These are phyloP conservation scores for Heritiera fomes DNA, from an alignment of 345 rosid genomes.

Conservation along the genomic window DNA sequence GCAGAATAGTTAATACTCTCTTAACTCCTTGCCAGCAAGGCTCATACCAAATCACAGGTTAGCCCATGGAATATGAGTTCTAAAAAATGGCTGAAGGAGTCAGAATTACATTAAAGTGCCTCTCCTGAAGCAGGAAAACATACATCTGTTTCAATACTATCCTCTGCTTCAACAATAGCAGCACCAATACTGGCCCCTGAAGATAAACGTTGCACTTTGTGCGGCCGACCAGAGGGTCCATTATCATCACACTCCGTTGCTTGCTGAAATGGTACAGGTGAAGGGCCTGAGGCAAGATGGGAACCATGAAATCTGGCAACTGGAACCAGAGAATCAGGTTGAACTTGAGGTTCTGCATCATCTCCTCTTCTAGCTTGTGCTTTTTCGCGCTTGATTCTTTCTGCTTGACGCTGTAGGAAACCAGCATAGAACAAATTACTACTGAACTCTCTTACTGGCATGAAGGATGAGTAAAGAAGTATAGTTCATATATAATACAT, in stretches of 20 bases:
- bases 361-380: slow-evolving; percentile 56
- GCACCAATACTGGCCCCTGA: slow-evolving; percentile 66
- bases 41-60: slow-evolving; percentile 42
- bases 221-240: slow-evolving; percentile 35
- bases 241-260: slow-evolving; percentile 32
- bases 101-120: slow-evolving; percentile 53
- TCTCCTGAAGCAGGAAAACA: slow-evolving; percentile 51
- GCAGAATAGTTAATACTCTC: slow-evolving; percentile 11
- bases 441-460: background rate
- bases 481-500: background rate
- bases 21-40: slow-evolving; percentile 53
- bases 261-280: slow-evolving; percentile 74
- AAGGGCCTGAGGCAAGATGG: slow-evolving; percentile 86
- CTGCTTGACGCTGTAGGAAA: slow-evolving; percentile 70
- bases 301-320: slow-evolving; percentile 74
- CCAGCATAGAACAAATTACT: slow-evolving; percentile 8
- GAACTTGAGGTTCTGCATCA: slow-evolving; percentile 55
- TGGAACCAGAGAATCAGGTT: slow-evolving; percentile 69
- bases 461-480: background rate
- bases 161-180: slow-evolving; percentile 77
- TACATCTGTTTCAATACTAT: slow-evolving; percentile 76
- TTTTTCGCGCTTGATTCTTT: slow-evolving; percentile 66
- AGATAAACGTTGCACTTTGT: slow-evolving; percentile 53
- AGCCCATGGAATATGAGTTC: slow-evolving; percentile 28
- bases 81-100: slow-evolving; percentile 43